Base-by-base conservation (phyloP, 495 filamentous ascomycete species). In the Aspergillus affinis region DNA sequence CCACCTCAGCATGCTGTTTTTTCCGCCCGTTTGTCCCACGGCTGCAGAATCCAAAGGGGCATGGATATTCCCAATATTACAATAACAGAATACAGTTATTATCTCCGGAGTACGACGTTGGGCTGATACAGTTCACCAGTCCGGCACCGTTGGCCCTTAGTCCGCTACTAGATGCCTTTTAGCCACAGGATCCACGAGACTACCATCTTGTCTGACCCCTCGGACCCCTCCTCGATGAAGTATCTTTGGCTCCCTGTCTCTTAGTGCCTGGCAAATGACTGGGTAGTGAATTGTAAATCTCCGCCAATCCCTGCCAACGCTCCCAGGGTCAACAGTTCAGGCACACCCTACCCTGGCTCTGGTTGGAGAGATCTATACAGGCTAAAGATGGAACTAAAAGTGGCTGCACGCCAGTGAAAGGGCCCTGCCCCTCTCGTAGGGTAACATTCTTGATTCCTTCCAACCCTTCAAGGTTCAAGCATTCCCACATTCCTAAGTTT, bases 161-260 rank as follows among this genome's bases (percentile, higher is more conserved):
- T 51, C 26, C 9, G 32, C 21, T 58, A 29, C 55, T 58, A 58
- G 21, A 36, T 30, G 48, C 12, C 54, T 29, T 44, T 26, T 46
- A 58, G 45, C 46, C 46, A 58, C 29, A 58, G 46, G 55, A 58
- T 41, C 55, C 55, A 58, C 46, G 46, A 36, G 53, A 30, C 26
- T 52, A 52, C 50, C 27, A 52, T 55, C 19, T 54, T 36, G 36
- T n/a, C 21, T 17, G n/a, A 19, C 19, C 50, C 26, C 21, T 30
- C 27, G 17, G 51, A 8, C 52, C 52, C 32, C 52, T 55, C 52
- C 32, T 45, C 12, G 30, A 44, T 55, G 36, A 45, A 55, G 30
- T 55, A 26, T 55, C 54, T 29, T 26, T 20, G 44, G 21, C 9
- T 45, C 45, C 23, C 50, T 13, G 50, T 27, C n/a, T n/a, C n/a